A percentile compares a stretch with the other conserved stretches of the same genome.
Evolutionary conservation across 1,139 yeast genomes (phyloP).

Genomic region (Sugiyamaella sp.): DNA sequence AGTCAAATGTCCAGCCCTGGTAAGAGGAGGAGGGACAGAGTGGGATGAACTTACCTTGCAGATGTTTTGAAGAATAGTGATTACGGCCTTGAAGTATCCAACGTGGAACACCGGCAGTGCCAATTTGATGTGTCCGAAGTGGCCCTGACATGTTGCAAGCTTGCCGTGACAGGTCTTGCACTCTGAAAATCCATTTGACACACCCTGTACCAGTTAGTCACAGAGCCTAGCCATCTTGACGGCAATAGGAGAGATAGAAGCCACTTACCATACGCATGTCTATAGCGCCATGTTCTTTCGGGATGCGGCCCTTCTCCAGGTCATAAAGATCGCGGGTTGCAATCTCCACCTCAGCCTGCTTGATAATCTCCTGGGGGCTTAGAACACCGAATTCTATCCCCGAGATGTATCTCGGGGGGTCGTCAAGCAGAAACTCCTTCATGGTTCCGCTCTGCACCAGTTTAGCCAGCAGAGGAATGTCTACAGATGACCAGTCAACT

Average conservation of each 20-base stretch:
- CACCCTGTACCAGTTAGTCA: slow-evolving; percentile 54
- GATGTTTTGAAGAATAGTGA: slow-evolving; percentile 84
- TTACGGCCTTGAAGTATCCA: slow-evolving; percentile 92
- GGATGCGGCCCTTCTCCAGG: slow-evolving; percentile 79
- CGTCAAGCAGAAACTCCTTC: slow-evolving; percentile 79
- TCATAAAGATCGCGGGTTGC: slow-evolving; percentile 91
- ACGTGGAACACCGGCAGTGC: slow-evolving; percentile 97
- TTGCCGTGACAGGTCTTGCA: slow-evolving; percentile 93
- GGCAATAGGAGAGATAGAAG: too few relatives aligned
- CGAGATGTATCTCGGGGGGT: slow-evolving; percentile 85
- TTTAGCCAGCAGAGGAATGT: background rate
- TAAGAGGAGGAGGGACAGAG: too few relatives aligned
- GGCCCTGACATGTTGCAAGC: slow-evolving; percentile 96
- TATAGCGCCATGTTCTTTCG: slow-evolving; percentile 82
- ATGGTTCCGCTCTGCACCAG: slow-evolving; percentile 40
- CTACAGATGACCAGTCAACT: background rate
- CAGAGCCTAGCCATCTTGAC: too few relatives aligned
- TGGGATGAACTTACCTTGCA: slow-evolving; percentile 61
- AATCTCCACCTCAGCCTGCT: slow-evolving; percentile 94
- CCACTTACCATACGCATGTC: slow-evolving; percentile 75
- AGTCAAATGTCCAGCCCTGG: background rate
- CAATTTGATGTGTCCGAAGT: slow-evolving; percentile 90
- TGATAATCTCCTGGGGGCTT: slow-evolving; percentile 86
- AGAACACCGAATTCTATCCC: slow-evolving; percentile 93
- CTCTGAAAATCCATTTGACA: slow-evolving; percentile 78